Conservation (phyloP, 129 eudicot species). For the Flaveria trinervia region DNA sequence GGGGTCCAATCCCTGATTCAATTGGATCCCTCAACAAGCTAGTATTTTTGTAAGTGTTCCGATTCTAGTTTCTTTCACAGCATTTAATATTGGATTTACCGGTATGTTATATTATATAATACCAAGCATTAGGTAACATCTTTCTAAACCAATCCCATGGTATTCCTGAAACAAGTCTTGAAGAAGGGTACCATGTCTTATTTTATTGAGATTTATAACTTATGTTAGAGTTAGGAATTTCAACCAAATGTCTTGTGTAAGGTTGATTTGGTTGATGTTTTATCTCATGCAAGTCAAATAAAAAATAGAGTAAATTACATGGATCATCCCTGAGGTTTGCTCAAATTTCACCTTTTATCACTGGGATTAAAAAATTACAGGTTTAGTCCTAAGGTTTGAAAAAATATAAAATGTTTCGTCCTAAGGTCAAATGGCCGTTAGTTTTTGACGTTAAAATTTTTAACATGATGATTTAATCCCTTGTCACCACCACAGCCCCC, state of each 20-base stretch:
- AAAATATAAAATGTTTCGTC: no score
- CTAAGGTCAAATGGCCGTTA: no score
- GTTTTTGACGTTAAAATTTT: no score
- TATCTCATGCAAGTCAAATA: background rate
- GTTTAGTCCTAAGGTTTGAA: no score
- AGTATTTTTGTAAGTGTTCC: conserved; percentile 57
- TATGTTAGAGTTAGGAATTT: background rate
- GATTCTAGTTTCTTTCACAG: background rate
- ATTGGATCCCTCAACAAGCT: conserved; percentile 71
- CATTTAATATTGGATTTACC: background rate
- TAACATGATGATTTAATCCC: no score
- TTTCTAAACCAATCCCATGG: background rate
- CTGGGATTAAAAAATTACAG: no score
- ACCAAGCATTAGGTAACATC: background rate
- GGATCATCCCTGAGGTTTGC: no score
- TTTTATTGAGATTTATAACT: background rate
- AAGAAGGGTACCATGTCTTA: background rate
- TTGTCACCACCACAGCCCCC: no score
- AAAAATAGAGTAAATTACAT: no score
- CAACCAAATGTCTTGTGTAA: background rate
- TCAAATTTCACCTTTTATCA: no score
- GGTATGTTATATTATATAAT: background rate
- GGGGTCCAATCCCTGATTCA: conserved; percentile 76
- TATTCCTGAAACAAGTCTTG: background rate
- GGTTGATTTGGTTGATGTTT: background rate